Base-by-base conservation (phyloP, 1,284 basidiomycete species). In the Entoloma clypeatum region DNA sequence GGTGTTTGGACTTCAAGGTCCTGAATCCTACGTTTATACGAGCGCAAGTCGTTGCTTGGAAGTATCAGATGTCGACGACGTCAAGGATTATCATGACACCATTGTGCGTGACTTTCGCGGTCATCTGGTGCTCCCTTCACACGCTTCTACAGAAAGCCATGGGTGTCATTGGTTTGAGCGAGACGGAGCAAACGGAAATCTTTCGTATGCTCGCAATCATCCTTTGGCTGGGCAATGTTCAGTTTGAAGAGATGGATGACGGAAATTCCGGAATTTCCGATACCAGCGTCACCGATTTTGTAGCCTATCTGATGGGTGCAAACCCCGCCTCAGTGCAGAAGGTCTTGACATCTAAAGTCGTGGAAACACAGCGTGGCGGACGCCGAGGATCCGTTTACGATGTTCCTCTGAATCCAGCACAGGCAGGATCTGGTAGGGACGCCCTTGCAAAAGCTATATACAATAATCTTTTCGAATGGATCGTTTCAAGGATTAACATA, bases 391-490 rank as follows among this genome's bases (percentile, higher is more conserved):
- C 94, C 2, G 78, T 98, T 10, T 98, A 98, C 62, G 92, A 99
- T 56, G 95, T 98, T 1, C 96, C 96, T 1, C 72, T 96, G 41
- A 99, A 99, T 58, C 86, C 89, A 5, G 77, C 92, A 4, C 96
- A 99, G 61, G 96, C 96, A 2, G 69, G 69, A 4, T 77, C 95
- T 1, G 92, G 91, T 31, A 73, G 94, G 45, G 92, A 99, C 66
- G 96, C 96, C 0, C 71, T 99, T 23, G 74, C 94, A 5, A 97
- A 99, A 63, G 96, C 94, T 7, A 84, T 99, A 46, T 99, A 99
- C 68, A 98, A 96, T 71, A 98, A 98, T 64, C 71, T 99, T 14
- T 99, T 99, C 62, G 95, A 99, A 59, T 99, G 96, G 96, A 99
- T 99, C 55, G 96, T 99, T 24, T 88, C 90, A 16, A 82, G 93